Conservation (phyloP, 2,329 filamentous ascomycete genomes). For the Colletotrichum scovillei region DNA sequence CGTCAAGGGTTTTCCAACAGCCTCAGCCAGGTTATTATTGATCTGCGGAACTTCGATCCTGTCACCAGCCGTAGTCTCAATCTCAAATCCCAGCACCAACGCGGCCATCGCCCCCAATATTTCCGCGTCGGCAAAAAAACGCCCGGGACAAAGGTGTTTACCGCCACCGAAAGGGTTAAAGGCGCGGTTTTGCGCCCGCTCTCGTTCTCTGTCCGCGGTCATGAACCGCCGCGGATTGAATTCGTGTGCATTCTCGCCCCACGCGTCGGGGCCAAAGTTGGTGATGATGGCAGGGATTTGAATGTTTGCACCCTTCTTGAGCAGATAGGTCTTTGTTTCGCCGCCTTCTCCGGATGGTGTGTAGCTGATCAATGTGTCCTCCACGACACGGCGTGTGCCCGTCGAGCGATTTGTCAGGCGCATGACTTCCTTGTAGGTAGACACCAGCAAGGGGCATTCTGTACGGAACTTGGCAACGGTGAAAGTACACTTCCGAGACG, state of each 20-base stretch:
- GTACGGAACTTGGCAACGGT: background rate
- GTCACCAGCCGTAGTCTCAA: conserved; percentile 32
- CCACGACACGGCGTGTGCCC: conserved; percentile 15
- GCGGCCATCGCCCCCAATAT: conserved; percentile 40
- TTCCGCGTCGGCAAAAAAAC: conserved; percentile 47
- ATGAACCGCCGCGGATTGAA: conserved; percentile 44
- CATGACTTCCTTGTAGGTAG: conserved; percentile 25
- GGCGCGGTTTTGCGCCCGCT: conserved; percentile 38
- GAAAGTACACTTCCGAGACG: background rate
- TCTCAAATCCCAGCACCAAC: conserved; percentile 40
- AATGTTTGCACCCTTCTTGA: conserved; percentile 25
- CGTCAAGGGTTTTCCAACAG: conserved; percentile 11
- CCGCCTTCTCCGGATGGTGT: background rate
- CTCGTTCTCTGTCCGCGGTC: conserved; percentile 36
- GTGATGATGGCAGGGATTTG: conserved; percentile 42
- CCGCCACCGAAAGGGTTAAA: conserved; percentile 48
- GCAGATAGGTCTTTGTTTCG: background rate
- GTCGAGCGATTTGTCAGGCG: conserved; percentile 16
- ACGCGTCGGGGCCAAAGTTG: conserved; percentile 39
- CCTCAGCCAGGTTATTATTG: conserved; percentile 21
- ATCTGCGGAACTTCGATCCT: conserved; percentile 9
- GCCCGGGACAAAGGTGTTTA: conserved; percentile 47
- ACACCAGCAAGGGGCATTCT: conserved; percentile 2
- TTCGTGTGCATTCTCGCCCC: conserved; percentile 39
- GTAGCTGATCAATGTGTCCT: conserved; percentile 21